A percentile compares a stretch with the other conserved stretches of the same genome.
phyloP scores from a whole-genome alignment of 352 stramenopile species.

The Pythium sukuiense region DNA sequence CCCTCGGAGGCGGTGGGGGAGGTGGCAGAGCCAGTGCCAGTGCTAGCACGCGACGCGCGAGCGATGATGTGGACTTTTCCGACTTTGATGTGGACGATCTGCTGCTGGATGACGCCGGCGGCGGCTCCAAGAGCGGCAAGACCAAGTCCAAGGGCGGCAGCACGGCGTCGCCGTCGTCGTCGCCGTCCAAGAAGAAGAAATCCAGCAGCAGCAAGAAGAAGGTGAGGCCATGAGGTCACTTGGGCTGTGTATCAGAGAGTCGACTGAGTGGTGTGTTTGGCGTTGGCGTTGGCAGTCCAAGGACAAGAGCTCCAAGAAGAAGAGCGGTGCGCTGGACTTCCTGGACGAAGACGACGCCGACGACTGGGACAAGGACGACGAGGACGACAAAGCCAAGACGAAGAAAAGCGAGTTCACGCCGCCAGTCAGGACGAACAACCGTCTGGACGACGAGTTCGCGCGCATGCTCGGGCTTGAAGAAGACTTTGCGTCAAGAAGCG shows the following conservation, averaged over 20 bases:
- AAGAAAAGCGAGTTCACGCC: constrained; percentile 25
- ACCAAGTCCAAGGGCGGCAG: constrained; percentile 34
- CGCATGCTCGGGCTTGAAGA: constrained; percentile 67
- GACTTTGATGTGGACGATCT: constrained; percentile 65
- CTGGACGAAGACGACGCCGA: constrained; percentile 28
- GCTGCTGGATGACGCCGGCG: constrained; percentile 35
- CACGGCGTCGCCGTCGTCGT: constrained; percentile 28
- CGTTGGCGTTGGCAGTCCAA: constrained; percentile 22
- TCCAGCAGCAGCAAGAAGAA: constrained; percentile 30
- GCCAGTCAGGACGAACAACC: constrained; percentile 36
- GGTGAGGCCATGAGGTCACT: not conserved
- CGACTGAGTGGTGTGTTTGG: not conserved
- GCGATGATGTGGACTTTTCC: constrained; percentile 45
- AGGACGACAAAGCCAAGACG: constrained; percentile 14
- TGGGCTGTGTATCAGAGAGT: not conserved
- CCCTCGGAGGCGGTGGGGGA: constrained; percentile 29
- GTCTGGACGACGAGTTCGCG: constrained; percentile 61
- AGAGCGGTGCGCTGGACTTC: constrained; percentile 24
- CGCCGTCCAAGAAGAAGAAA: constrained; percentile 28
- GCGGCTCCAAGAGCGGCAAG: constrained; percentile 28
- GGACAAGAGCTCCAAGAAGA: constrained; percentile 52
- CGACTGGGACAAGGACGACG: constrained; percentile 27
- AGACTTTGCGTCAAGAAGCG: constrained; percentile 20
- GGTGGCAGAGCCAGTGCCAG: not conserved
- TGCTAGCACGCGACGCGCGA: constrained; percentile 15